phyloP scores from a whole-genome alignment of 352 stramenopile genomes.

The Phytophthora hybrid region DNA sequence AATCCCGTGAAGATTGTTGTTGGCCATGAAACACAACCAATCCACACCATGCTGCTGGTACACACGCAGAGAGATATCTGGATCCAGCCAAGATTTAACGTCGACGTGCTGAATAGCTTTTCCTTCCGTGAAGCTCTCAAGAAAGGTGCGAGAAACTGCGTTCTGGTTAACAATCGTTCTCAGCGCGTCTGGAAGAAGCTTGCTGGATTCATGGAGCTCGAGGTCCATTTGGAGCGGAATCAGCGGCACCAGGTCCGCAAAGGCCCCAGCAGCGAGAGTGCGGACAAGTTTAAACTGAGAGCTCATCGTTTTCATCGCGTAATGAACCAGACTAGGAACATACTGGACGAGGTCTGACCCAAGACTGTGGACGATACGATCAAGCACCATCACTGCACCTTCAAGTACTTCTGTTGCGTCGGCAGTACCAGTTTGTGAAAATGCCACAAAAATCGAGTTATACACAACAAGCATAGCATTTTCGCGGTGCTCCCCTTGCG shows the following conservation, averaged over 20 bases:
- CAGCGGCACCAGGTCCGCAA: constrained; percentile 74
- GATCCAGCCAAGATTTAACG: constrained; percentile 41
- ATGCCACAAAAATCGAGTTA: constrained; percentile 50
- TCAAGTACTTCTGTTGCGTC: constrained; percentile 28
- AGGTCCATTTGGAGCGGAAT: constrained; percentile 85
- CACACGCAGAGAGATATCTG: constrained; percentile 48
- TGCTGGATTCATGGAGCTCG: constrained; percentile 7
- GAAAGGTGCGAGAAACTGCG: constrained; percentile 68
- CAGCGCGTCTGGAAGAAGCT: constrained; percentile 21
- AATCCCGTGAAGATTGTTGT: constrained; percentile 81
- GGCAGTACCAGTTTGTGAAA: constrained; percentile 17
- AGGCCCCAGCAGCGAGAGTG: constrained; percentile 61
- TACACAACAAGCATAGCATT: constrained; percentile 65
- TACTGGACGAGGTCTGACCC: constrained; percentile 53
- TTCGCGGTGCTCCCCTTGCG: constrained; percentile 36
- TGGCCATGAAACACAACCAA: constrained; percentile 77
- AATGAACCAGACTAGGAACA: constrained; percentile 75
- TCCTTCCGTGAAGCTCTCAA: constrained; percentile 67
- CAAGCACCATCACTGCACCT: constrained; percentile 68
- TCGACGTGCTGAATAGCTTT: constrained; percentile 60
- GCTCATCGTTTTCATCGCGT: constrained; percentile 74
- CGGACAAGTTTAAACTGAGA: constrained; percentile 52
- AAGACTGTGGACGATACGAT: constrained; percentile 53
- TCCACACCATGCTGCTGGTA: constrained; percentile 87
- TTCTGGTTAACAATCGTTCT: constrained; percentile 55